Percentiles rank a stretch among this genome's conserved stretches.
Evolutionary conservation across 305 asterid genomes (phyloP).

Genomic region (Fraxinus paxiana): DNA sequence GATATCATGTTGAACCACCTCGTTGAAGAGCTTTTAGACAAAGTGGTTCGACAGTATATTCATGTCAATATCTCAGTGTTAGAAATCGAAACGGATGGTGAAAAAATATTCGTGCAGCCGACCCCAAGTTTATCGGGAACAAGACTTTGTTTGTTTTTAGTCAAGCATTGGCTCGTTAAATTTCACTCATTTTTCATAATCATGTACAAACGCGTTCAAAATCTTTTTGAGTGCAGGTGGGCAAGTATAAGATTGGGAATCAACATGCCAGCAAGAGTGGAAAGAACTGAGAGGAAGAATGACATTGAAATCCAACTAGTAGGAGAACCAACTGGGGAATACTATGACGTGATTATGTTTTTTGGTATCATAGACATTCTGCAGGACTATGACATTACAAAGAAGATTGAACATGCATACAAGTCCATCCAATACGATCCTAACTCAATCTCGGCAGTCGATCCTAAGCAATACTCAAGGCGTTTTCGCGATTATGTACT

Average conservation of each 20-base stretch:
- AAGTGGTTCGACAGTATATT: neutral
- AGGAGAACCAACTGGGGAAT: constrained; percentile 89
- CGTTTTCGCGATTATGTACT: constrained; percentile 81
- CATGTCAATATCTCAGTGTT: neutral
- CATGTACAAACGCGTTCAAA: neutral
- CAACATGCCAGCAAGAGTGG: constrained; percentile 85
- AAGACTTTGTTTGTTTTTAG: neutral
- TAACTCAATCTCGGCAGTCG: constrained; percentile 87
- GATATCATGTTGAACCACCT: neutral
- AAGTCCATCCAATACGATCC: constrained; percentile 91
- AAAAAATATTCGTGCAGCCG: neutral
- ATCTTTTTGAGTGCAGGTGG: constrained; percentile 41
- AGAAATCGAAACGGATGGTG: neutral
- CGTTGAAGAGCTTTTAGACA: neutral
- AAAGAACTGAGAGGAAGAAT: constrained; percentile 61
- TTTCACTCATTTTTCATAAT: neutral
- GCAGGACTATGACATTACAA: constrained; percentile 90
- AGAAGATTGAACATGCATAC: constrained; percentile 91
- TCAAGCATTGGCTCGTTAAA: neutral
- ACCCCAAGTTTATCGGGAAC: neutral
- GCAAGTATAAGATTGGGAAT: constrained; percentile 67
- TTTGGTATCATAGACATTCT: constrained; percentile 91
- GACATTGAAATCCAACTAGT: constrained; percentile 43
- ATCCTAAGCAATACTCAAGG: constrained; percentile 74
- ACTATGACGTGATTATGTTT: constrained; percentile 69